Conservation (phyloP, 768 basidiomycete species). For the Mycena vulgaris region DNA sequence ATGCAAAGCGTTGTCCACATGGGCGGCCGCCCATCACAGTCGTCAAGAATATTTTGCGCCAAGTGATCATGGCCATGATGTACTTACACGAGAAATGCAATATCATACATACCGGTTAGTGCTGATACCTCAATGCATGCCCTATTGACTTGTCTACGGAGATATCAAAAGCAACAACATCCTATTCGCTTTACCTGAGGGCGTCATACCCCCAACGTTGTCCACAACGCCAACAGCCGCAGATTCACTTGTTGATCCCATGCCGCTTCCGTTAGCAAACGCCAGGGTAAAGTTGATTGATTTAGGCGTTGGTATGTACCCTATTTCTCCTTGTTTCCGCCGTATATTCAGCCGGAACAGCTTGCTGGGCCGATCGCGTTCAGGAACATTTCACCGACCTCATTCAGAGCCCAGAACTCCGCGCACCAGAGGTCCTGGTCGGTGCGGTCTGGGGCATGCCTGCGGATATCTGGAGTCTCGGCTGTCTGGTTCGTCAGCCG, state of each 20-base stretch:
- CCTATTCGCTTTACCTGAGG: conserved; percentile 13
- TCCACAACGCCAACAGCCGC: background rate
- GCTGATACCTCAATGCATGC: background rate
- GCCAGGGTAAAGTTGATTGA: conserved; percentile 25
- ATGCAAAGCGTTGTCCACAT: conserved; percentile 9
- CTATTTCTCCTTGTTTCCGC: background rate
- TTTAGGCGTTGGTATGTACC: conserved; percentile 22
- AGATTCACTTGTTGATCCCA: too few relatives aligned
- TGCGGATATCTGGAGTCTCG: conserved; percentile 26
- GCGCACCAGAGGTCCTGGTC: conserved; percentile 24
- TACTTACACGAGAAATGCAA: conserved; percentile 31
- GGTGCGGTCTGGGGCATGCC: conserved; percentile 30
- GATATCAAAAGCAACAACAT: conserved; percentile 30
- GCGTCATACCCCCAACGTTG: background rate
- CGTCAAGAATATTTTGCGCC: background rate
- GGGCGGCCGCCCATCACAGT: background rate
- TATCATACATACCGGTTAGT: conserved; percentile 22
- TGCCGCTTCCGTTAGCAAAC: too few relatives aligned
- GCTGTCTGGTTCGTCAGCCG: conserved; percentile 11
- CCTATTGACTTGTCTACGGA: conserved; percentile 1
- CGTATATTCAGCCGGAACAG: conserved; percentile 9
- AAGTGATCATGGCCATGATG: conserved; percentile 7
- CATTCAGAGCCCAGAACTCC: conserved; percentile 28
- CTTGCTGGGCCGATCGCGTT: conserved; percentile 30
- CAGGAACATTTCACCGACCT: conserved; percentile 23